Evolutionary conservation across 106 monocot species (phyloP).

Genomic region (Allium fistulosum): DNA sequence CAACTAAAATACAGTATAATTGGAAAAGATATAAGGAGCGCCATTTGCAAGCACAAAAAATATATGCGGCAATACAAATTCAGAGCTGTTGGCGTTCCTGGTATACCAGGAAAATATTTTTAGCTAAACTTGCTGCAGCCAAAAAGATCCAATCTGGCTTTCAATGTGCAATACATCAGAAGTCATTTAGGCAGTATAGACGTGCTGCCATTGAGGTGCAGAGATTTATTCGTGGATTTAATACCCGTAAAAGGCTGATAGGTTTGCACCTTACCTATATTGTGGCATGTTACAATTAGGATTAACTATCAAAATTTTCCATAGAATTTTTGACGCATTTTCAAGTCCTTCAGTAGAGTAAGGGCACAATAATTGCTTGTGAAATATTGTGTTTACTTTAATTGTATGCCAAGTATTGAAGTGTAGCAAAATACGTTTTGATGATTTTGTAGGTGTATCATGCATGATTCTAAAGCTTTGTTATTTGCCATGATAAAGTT

Average conservation of each 20-base stretch:
- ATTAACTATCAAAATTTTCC: too few species aligned
- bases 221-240: conserved; percentile 23
- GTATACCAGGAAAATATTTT: conserved; percentile 15
- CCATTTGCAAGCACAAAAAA: conserved; percentile 1
- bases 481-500: not conserved
- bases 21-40: conserved; percentile 19
- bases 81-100: conserved; percentile 47
- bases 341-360: too few species aligned
- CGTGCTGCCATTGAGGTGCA: conserved; percentile 35
- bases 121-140: conserved; percentile 17
- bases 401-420: too few species aligned
- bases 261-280: conserved; percentile 18
- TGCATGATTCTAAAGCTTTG: too few species aligned
- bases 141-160: conserved; percentile 25
- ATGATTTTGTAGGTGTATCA: too few species aligned
- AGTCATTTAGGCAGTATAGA: conserved; percentile 11
- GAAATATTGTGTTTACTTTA: too few species aligned
- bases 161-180: conserved; percentile 8
- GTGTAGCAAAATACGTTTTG: too few species aligned
- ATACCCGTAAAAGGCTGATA: conserved; percentile 23
- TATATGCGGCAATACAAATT: conserved; percentile 25
- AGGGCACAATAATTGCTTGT: too few species aligned
- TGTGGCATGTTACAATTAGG: too few species aligned
- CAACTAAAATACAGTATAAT: conserved; percentile 24
- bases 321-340: too few species aligned